phyloP scores from a whole-genome alignment of 305 asterid genomes.

The Fraxinus ornus region DNA sequence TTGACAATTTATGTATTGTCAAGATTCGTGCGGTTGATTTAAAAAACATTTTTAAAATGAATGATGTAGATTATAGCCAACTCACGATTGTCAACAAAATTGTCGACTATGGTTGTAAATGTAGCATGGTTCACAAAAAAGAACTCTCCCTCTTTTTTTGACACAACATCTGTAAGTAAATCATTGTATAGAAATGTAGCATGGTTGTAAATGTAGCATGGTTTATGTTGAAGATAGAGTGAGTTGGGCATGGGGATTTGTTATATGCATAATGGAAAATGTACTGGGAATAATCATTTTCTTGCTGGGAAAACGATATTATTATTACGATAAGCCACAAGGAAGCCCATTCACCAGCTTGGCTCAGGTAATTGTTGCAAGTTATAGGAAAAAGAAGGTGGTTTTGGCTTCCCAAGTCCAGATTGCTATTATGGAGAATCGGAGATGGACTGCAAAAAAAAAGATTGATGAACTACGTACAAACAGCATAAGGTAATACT shows the following conservation, averaged over 20 bases:
- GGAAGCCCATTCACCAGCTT: constrained; percentile 57
- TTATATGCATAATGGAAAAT: constrained; percentile 35
- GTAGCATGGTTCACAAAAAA: too few relatives aligned
- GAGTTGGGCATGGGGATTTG: constrained; percentile 27
- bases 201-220: too few relatives aligned
- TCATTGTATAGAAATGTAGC: too few relatives aligned
- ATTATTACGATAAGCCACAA: constrained; percentile 37
- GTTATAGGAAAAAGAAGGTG: constrained; percentile 31
- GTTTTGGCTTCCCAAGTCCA: constrained; percentile 7
- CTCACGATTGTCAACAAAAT: too few relatives aligned
- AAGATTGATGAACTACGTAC: constrained; percentile 23
- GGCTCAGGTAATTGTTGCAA: constrained; percentile 49
- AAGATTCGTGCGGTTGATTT: too few relatives aligned
- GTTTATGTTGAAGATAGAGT: constrained; percentile 35
- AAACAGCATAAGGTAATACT: constrained; percentile 35
- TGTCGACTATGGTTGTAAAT: too few relatives aligned
- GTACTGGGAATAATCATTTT: constrained; percentile 44
- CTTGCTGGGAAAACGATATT: constrained; percentile 44
- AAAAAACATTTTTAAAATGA: too few relatives aligned
- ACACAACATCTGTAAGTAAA: too few relatives aligned
- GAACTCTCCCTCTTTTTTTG: too few relatives aligned
- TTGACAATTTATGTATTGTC: too few relatives aligned
- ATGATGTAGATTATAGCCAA: too few relatives aligned
- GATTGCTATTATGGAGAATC: constrained; percentile 18
- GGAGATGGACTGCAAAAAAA: constrained; percentile 19